Conservation (phyloP, 2,329 filamentous ascomycete species). For the Alternaria sp. region DNA sequence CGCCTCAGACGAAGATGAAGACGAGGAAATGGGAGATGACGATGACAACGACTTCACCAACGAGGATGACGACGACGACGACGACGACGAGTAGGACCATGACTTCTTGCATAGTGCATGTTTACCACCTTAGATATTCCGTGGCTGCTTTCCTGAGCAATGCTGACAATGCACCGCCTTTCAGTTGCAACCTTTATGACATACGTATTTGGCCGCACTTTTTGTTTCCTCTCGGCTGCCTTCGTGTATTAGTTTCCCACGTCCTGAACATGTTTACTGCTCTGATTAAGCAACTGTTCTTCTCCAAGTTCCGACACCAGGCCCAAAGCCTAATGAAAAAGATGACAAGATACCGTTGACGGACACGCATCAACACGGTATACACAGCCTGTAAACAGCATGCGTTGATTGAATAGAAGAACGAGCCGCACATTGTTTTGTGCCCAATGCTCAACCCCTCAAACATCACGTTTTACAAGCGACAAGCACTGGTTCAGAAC, state of each 20-base stretch:
- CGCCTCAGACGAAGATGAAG: conserved; percentile 5
- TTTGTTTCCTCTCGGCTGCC: not conserved
- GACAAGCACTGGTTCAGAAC: too few relatives aligned
- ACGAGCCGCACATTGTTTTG: too few relatives aligned
- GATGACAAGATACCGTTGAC: not conserved
- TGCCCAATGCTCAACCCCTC: too few relatives aligned
- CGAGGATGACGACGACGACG: conserved; percentile 15
- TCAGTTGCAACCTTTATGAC: not conserved
- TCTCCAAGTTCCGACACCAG: not conserved
- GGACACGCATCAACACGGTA: not conserved
- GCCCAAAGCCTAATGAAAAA: not conserved
- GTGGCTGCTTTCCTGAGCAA: not conserved
- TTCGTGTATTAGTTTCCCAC: not conserved
- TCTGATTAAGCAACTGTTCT: not conserved
- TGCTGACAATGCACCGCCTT: not conserved
- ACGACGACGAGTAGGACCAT: not conserved
- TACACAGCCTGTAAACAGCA: not conserved
- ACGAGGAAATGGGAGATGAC: conserved; percentile 28
- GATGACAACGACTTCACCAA: conserved; percentile 6
- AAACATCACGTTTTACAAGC: too few relatives aligned
- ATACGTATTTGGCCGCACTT: not conserved
- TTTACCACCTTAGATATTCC: not conserved
- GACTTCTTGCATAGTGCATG: not conserved
- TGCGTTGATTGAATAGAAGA: not conserved
- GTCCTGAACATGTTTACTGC: not conserved